Percentiles rank a stretch among this genome's conserved stretches.
These are phyloP conservation scores for Diutina sp. DNA, from an alignment of 1,139 yeast species.

Conservation along the genomic window DNA sequence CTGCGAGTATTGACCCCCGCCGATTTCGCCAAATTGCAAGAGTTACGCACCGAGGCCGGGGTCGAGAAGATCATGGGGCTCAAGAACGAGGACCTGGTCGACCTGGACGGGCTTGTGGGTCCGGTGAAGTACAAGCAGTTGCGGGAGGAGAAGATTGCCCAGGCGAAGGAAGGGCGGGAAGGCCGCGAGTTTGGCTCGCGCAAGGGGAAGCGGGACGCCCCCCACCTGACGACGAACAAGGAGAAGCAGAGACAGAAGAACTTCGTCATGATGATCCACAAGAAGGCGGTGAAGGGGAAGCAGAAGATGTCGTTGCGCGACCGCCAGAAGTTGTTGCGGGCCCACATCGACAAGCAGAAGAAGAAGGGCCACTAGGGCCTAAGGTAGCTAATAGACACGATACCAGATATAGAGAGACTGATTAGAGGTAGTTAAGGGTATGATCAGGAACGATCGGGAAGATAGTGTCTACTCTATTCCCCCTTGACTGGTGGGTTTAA, in stretches of 20 bases:
- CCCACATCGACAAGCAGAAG: conserved; percentile 83
- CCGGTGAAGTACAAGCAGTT: conserved; percentile 73
- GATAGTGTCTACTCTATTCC: no score
- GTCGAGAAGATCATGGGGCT: conserved; percentile 64
- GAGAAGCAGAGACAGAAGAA: conserved; percentile 98
- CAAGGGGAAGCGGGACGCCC: conserved; percentile 66
- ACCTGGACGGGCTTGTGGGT: conserved; percentile 69
- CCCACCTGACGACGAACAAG: conserved; percentile 85
- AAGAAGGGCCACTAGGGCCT: conserved; percentile 29
- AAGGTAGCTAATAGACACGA: neutral
- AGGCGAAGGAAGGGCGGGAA: conserved; percentile 82
- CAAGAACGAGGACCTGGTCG: conserved; percentile 73
- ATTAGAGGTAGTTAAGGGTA: no score
- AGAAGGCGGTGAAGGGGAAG: conserved; percentile 87
- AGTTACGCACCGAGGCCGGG: conserved; percentile 74
- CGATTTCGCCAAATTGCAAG: conserved; percentile 90
- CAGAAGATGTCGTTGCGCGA: conserved; percentile 82
- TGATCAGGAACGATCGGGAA: no score
- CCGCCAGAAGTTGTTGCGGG: conserved; percentile 72
- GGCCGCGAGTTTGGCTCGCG: conserved; percentile 86
- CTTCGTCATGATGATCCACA: conserved; percentile 97
- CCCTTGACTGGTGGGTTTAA: no score
- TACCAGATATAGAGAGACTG: neutral
- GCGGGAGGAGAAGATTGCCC: conserved; percentile 83
- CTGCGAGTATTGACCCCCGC: conserved; percentile 87